Percentiles rank a stretch among this genome's conserved stretches.
These are phyloP conservation scores for Mollisia scopiformis DNA, from an alignment of 2,329 filamentous ascomycete genomes.

Conservation along the genomic window DNA sequence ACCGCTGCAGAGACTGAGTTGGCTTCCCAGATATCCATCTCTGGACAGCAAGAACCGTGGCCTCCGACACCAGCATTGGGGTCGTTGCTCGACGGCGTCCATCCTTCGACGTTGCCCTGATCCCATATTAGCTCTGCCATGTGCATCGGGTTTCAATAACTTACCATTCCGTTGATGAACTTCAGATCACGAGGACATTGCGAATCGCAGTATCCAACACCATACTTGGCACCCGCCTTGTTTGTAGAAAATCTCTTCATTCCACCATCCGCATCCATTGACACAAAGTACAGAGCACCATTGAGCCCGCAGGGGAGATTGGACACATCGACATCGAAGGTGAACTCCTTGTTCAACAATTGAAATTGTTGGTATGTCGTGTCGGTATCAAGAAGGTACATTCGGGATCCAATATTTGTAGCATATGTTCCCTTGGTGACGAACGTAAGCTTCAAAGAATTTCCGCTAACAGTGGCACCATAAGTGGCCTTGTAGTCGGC, in stretches of 20 bases:
- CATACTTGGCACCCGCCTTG: slow-evolving; percentile 60
- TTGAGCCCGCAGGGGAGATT: slow-evolving; percentile 72
- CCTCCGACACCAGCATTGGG: slow-evolving; percentile 53
- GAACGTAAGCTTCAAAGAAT: slow-evolving; percentile 57
- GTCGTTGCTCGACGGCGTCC: slow-evolving; percentile 49
- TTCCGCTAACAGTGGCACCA: slow-evolving; percentile 55
- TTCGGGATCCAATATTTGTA: slow-evolving; percentile 56
- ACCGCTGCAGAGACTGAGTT: slow-evolving; percentile 59
- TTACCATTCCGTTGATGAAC: slow-evolving; percentile 55
- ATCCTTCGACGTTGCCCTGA: slow-evolving; percentile 57
- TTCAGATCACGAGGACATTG: slow-evolving; percentile 57
- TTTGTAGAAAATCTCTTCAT: slow-evolving; percentile 51
- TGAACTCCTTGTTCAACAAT: slow-evolving; percentile 68
- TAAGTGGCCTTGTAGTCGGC: slow-evolving; percentile 55
- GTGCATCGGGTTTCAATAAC: not conserved
- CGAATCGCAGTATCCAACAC: slow-evolving; percentile 66
- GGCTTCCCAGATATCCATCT: slow-evolving; percentile 70
- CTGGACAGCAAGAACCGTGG: slow-evolving; percentile 64
- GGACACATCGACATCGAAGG: slow-evolving; percentile 73
- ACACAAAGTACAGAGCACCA: slow-evolving; percentile 68
- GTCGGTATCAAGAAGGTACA: slow-evolving; percentile 62
- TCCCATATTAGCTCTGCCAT: not conserved
- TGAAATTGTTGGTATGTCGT: slow-evolving; percentile 67
- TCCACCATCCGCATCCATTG: slow-evolving; percentile 67
- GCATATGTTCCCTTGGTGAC: slow-evolving; percentile 48